Evolutionary conservation across 225 moss, liverwort and hornwort species (phyloP).

Genomic region (Pleurozium schreberi): DNA sequence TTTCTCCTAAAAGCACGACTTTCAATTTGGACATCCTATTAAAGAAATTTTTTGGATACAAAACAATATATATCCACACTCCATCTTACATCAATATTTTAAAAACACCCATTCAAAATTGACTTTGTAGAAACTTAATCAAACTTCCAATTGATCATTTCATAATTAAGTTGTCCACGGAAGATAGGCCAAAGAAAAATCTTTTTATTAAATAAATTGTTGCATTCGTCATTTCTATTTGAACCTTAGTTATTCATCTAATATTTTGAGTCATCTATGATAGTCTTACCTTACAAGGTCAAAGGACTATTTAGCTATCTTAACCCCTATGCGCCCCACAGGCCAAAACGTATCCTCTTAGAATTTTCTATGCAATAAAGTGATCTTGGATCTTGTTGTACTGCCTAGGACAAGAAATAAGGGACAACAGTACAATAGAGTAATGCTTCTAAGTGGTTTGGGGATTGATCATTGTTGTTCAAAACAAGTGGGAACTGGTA

Average conservation of each 20-base stretch:
- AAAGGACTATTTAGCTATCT: neutral
- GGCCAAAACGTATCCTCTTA: no score
- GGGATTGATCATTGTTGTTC: no score
- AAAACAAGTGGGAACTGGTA: no score
- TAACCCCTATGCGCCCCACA: no score
- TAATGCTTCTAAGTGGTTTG: no score
- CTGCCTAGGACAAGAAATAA: no score
- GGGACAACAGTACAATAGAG: no score
- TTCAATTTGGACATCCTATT: rapidly evolving
- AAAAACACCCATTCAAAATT: neutral
- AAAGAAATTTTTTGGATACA: neutral
- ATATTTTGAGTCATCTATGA: rapidly evolving
- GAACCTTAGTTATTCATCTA: neutral
- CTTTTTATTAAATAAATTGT: neutral
- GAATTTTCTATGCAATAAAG: no score
- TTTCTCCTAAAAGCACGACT: rapidly evolving
- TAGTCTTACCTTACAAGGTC: neutral
- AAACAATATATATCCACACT: neutral
- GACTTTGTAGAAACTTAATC: neutral
- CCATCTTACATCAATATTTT: neutral
- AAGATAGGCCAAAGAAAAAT: neutral
- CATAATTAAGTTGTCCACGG: neutral
- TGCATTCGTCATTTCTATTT: neutral
- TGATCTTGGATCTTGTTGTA: no score
- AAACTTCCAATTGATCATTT: neutral